Base-by-base conservation (phyloP, 495 filamentous ascomycete species). In the Trichoderma asperelloides region DNA sequence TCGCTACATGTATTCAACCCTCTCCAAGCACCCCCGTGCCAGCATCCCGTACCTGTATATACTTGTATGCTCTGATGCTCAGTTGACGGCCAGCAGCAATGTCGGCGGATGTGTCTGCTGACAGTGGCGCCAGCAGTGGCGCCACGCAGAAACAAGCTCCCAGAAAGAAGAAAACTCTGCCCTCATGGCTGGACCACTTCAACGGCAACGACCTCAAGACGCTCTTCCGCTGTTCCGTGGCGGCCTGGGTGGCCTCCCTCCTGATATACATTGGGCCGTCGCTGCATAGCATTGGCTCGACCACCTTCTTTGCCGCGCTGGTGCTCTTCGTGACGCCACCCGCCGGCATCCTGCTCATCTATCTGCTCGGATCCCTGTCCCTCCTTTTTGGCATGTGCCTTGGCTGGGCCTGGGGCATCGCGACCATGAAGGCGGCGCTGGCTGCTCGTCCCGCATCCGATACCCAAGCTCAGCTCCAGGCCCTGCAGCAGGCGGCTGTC, bases 161-260 rank as follows among this genome's bases (percentile, higher is more conserved):
- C 21, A n/a, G 8, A 23, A 23, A 18, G 13, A 62, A 45, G 33
- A 16, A 71, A 37, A 75, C 72, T 43, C 49, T 80, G 62, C 79
- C 79, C 3, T 65, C 68, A 28, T 79, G 73, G 68, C 70, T 81
- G 25, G 74, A 81, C 65, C 79, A 81, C 66, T 80, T 80, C 76
- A 80, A 80, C 71, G 74, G 68, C 7, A 77, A 75, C 69, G 79
- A 82, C 62, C 69, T 82, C 41, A 81, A 81, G 71, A 72, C 77
- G 23, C 69, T 80, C 25, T 79, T 81, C 65, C 78, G 79, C 39
- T 82, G 79, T 51, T 76, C 73, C 62, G 70, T 78, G 6, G 78
- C 77, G 7, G 75, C 73, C 28, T 82, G 79, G 79, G 75, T 81
- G 49, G 77, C 76, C 0, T 73, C 71, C 4, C 68, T 82, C 45